Base-by-base conservation (phyloP, 176 grass and related monocot species). In the Musa schizocarpa region DNA sequence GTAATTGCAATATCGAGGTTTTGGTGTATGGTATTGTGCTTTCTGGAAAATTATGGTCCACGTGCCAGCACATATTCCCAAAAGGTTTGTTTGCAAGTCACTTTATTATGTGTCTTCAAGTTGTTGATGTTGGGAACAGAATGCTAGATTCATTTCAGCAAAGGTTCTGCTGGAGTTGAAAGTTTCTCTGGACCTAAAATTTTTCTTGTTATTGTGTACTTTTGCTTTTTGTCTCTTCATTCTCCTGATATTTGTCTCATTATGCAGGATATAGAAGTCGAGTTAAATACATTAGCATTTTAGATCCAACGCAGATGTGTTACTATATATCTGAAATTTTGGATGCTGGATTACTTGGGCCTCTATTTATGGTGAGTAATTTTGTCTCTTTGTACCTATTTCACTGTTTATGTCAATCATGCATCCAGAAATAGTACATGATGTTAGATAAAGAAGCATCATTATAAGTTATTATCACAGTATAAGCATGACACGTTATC, bases 21-120 rank as follows among this genome's bases (percentile, higher is more conserved):
- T 76, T 98, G 61, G 88, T 85, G 71, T 87, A 91, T 89, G 94
- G 94, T 67, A 29, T 72, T 48, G 83, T 89, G 9, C 72, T 91
- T 75, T 91, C 86, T 80, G 84, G 94, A 81, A 93, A 79, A 11
- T 65, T 82, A 72, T 98, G 94, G 94, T 93, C 88, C 79, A 87
- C 86, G 65, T 75, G 65, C 80, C 88, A 91, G 84, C 77, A 80
- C 75, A 91, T 98, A 69, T 98, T 93, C 64, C 90, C 90, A 9
- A 93, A 91, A 98, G 94, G 90, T 98, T 85, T 78, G 64, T 76
- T 78, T 85, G 55, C 58, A 16, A 49, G 49, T 19, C 14, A 13
- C 26, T 13, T 43, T 43, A 13, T 54, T 48, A 65, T 23, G n/a
- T 51, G 25, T 76, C 61, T 10, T 3, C 23, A 25, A 61, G 7